phyloP scores from a whole-genome alignment of 1,284 basidiomycete genomes.

The Ceratobasidium sp. region DNA sequence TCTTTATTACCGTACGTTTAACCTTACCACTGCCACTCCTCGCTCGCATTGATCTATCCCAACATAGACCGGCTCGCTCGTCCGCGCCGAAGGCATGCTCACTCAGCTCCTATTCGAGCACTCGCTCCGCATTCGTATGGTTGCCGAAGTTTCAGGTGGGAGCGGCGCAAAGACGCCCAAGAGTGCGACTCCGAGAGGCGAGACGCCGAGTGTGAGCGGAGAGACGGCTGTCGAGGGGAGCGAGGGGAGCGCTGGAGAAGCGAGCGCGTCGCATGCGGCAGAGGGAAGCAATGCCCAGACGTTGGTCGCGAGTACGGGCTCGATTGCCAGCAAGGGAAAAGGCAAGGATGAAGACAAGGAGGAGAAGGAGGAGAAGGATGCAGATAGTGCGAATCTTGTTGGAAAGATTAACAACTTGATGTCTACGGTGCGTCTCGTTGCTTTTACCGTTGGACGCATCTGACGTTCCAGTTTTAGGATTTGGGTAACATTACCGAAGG shows the following conservation, averaged over 20 bases:
- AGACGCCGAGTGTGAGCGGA: conserved; percentile 50
- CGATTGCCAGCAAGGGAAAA: conserved; percentile 35
- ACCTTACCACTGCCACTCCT: neutral
- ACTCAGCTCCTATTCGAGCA: conserved; percentile 79
- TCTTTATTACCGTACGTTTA: conserved; percentile 52
- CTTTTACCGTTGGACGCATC: conserved; percentile 52
- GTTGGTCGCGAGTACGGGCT: conserved; percentile 16
- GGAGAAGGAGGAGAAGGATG: conserved; percentile 50
- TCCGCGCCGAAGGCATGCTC: conserved; percentile 69
- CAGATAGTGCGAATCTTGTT: conserved; percentile 57
- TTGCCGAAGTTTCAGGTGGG: conserved; percentile 24
- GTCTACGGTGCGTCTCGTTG: conserved; percentile 47
- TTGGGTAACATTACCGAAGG: conserved; percentile 61
- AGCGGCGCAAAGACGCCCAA: conserved; percentile 42
- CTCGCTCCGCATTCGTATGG: conserved; percentile 70
- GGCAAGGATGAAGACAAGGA: conserved; percentile 49
- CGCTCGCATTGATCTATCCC: neutral
- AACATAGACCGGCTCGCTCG: conserved; percentile 56
- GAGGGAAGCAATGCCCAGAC: conserved; percentile 33
- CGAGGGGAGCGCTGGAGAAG: conserved; percentile 33
- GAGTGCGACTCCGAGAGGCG: conserved; percentile 21
- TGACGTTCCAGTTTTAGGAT: conserved; percentile 60
- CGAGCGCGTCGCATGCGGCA: conserved; percentile 45
- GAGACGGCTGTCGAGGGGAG: conserved; percentile 49
- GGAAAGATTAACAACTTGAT: conserved; percentile 70